These are phyloP conservation scores for Syzygium aqueum DNA, from an alignment of 345 rosid species.

Conservation along the genomic window DNA sequence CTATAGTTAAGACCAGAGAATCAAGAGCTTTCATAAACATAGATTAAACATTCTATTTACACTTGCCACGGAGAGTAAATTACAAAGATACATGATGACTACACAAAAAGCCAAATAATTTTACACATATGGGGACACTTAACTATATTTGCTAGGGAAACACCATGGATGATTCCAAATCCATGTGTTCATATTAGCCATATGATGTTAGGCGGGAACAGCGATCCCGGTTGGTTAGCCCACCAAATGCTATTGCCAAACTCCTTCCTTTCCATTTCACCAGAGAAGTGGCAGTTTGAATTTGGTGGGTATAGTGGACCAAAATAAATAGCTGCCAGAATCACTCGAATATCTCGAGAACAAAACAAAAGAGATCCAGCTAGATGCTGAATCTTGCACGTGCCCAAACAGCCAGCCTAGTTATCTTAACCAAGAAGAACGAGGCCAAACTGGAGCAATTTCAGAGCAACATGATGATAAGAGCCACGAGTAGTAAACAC, in stretches of 20 bases:
- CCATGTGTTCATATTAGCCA: constrained; percentile 32
- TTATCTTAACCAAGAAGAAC: constrained; percentile 4
- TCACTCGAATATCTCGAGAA: not conserved
- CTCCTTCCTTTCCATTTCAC: not conserved
- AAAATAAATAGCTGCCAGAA: constrained; percentile 12
- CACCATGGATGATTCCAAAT: constrained; percentile 24
- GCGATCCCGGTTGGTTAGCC: constrained; percentile 11
- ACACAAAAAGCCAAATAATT: constrained; percentile 18
- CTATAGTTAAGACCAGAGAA: not conserved
- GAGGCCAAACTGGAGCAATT: constrained; percentile 2
- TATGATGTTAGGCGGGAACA: constrained; percentile 24
- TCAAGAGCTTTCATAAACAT: not conserved
- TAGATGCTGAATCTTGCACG: constrained; percentile 24
- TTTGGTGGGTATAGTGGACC: constrained; percentile 12
- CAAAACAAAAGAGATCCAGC: constrained; percentile 17
- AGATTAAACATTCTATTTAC: constrained; percentile 14
- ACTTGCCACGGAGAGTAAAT: constrained; percentile 10
- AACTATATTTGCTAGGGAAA: constrained; percentile 22
- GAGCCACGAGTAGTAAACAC: constrained; percentile 19
- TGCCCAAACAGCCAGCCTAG: constrained; percentile 8
- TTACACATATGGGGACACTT: constrained; percentile 12
- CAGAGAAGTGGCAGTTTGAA: constrained; percentile 6
- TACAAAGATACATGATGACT: not conserved
- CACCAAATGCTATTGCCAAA: constrained; percentile 18
- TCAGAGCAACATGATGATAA: constrained; percentile 5